Base-by-base conservation (phyloP, 2,329 filamentous ascomycete species). In the Fusarium udum region DNA sequence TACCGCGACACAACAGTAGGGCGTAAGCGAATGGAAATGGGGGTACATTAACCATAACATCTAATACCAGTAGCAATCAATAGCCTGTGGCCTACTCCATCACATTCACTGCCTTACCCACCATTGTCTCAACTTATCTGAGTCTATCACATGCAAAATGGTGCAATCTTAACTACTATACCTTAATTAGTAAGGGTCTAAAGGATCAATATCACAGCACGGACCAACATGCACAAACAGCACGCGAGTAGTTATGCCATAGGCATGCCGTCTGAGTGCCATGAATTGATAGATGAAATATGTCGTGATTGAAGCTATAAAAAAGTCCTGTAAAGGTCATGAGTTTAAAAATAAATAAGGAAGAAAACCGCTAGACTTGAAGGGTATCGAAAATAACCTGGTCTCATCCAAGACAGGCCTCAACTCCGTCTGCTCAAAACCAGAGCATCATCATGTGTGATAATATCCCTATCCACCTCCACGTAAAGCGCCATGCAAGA, bases 361-460 rank as follows among this genome's bases (percentile, higher is more conserved):
- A 65, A 61, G 58, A 52, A 64, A 69, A 69, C 72, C 62, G 71
- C 71, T 74, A 65, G 62, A 73, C 58, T 73, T 52, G 61, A 78
- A 73, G 76, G 76, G 76, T 78, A 78, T 78, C 76, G 73, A 78
- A 74, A 72, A 74, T 75, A 61, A 78, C 72, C 72, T 69, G 39
- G 66, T 71, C 69, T 77, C 58, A 69, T 71, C 69, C 73, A 75
- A 77, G 63, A 63, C 67, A 74, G 64, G 72, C 63, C 43, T 61
- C 51, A 77, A 74, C 75, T 75, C 70, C 73, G 67, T 67, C 57
- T 65, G 45, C 71, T 77, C 67, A 63, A 71, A 76, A 75, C 57
- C 64, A 62, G 71, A 77, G 71, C 67, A 70, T 63, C 62, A 64
- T 61, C 57, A 67, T 46, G 52, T 64, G 55, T 55, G 60, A 63